Evolutionary conservation across 106 monocot species (phyloP).

Genomic region (Acorus calamus): DNA sequence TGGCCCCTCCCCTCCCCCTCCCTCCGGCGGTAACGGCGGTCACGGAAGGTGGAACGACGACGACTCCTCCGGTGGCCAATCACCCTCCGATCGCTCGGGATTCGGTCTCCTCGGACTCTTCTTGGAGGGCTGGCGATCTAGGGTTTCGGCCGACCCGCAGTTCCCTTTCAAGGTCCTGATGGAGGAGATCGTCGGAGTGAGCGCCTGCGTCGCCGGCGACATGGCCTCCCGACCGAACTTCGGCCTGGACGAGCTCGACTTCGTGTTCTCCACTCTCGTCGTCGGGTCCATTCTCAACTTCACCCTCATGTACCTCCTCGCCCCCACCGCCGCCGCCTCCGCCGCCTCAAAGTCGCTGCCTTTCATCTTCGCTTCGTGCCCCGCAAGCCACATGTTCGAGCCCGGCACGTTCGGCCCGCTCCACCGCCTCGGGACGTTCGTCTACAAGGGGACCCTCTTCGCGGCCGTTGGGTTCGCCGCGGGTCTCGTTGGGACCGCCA

Average conservation of each 20-base stretch:
- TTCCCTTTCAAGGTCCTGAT: no score
- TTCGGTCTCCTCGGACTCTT: no score
- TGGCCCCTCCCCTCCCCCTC: not conserved
- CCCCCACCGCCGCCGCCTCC: slow-evolving; percentile 36
- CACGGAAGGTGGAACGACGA: slow-evolving; percentile 8
- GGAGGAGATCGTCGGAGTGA: no score
- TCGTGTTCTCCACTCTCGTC: no score
- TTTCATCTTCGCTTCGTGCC: slow-evolving; percentile 15
- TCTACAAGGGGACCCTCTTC: slow-evolving; percentile 57
- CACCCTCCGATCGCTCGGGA: not conserved
- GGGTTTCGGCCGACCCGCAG: no score
- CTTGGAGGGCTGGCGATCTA: no score
- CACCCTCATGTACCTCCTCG: slow-evolving; percentile 58
- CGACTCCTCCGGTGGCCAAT: not conserved
- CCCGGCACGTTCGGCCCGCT: slow-evolving; percentile 38
- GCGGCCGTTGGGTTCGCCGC: slow-evolving; percentile 63
- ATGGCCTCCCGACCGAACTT: no score
- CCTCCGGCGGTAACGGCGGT: slow-evolving; percentile 5
- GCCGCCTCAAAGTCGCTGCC: slow-evolving; percentile 24
- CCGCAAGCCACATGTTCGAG: slow-evolving; percentile 60
- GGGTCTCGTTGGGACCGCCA: slow-evolving; percentile 54
- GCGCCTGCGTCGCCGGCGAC: no score
- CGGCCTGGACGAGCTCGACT: no score
- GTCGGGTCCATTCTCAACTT: no score
- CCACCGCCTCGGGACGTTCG: slow-evolving; percentile 35